Conservation (phyloP, 1,139 yeast species). For the Hansenula lynferdii region DNA sequence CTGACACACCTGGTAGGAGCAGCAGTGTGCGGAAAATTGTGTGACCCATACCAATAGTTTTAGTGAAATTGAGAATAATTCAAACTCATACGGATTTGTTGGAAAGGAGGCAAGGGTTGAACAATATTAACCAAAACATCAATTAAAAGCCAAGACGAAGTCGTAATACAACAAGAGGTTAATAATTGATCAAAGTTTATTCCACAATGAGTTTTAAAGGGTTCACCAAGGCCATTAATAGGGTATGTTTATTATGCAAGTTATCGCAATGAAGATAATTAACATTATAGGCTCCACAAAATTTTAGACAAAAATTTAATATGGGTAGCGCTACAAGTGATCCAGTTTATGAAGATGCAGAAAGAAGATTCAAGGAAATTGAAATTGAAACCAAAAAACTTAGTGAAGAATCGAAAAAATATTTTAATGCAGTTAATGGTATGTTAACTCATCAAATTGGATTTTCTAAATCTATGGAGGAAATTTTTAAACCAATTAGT, state of each 20-base stretch:
- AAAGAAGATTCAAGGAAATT: constrained; percentile 88
- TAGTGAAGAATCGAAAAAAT: constrained; percentile 85
- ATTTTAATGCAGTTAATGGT: constrained; percentile 86
- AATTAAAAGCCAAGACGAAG: no score
- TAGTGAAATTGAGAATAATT: not conserved
- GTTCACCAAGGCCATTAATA: constrained; percentile 73
- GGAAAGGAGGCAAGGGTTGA: no score
- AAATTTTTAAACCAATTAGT: constrained; percentile 91
- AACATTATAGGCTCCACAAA: constrained; percentile 83
- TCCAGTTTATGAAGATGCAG: constrained; percentile 91
- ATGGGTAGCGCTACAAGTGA: constrained; percentile 86
- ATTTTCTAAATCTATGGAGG: constrained; percentile 90
- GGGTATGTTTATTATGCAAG: constrained; percentile 33
- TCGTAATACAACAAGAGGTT: no score
- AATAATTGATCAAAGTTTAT: no score
- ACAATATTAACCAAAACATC: no score
- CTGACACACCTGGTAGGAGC: no score
- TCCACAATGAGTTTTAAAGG: constrained; percentile 88
- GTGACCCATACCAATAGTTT: no score
- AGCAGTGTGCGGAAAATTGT: no score
- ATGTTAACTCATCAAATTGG: constrained; percentile 93
- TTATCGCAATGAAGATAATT: no score
- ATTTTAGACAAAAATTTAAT: constrained; percentile 69
- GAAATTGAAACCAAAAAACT: constrained; percentile 86
- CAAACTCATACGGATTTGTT: no score